Evolutionary conservation across 2,329 filamentous ascomycete species (phyloP).

Genomic region (Fusarium sp.): DNA sequence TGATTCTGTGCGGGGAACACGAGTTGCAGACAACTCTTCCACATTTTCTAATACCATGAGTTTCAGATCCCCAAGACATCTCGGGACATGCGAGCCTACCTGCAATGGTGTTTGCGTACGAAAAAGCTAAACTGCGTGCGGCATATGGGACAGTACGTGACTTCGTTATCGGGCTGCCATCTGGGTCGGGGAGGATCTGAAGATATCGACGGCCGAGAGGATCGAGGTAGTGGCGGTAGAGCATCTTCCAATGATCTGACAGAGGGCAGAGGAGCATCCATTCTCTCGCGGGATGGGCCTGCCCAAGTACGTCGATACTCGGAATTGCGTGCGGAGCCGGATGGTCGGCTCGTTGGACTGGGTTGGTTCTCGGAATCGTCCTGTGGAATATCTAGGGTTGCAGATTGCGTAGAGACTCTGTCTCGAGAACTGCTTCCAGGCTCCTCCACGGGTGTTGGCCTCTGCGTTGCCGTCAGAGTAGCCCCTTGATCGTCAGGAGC

Average conservation of each 20-base stretch:
- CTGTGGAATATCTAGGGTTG: neutral
- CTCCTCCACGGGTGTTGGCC: neutral
- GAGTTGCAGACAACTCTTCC: slow-evolving; percentile 87
- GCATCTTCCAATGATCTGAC: slow-evolving; percentile 25
- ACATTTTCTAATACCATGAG: slow-evolving; percentile 72
- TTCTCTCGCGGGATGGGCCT: slow-evolving; percentile 41
- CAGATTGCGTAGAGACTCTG: slow-evolving; percentile 1
- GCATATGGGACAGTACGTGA: slow-evolving; percentile 85
- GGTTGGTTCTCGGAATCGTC: neutral
- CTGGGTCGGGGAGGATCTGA: slow-evolving; percentile 68
- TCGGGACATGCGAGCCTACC: slow-evolving; percentile 57
- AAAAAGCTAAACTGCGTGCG: slow-evolving; percentile 80
- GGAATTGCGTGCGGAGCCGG: neutral
- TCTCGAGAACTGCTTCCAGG: slow-evolving; percentile 1
- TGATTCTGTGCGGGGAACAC: slow-evolving; percentile 94
- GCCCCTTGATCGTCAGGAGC: slow-evolving; percentile 13
- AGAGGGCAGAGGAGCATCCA: slow-evolving; percentile 42
- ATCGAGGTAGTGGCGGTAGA: slow-evolving; percentile 34
- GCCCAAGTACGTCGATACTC: slow-evolving; percentile 22
- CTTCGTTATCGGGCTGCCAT: slow-evolving; percentile 91
- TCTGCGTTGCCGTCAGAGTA: slow-evolving; percentile 2
- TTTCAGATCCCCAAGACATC: slow-evolving; percentile 2
- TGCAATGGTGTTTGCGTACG: slow-evolving; percentile 91
- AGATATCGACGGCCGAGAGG: slow-evolving; percentile 28
- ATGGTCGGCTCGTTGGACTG: neutral